Evolutionary conservation across 371 early-diverging fungal species (phyloP).

Genomic region (Mortierella sp.): DNA sequence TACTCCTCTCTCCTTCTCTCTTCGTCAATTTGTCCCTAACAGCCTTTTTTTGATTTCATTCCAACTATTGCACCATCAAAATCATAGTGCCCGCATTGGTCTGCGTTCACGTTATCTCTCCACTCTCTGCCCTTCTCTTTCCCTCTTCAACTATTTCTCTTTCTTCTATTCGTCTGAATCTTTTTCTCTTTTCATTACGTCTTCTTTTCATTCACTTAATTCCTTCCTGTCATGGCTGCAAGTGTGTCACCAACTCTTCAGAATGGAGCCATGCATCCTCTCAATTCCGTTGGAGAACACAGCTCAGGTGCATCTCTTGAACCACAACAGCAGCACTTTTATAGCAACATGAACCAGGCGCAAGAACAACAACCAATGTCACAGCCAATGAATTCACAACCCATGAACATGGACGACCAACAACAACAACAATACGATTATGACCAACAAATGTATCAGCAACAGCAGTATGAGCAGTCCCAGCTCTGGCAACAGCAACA

Average conservation of each 20-base stretch:
- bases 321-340: slow-evolving; percentile 27
- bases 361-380: slow-evolving; percentile 3
- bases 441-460: slow-evolving; percentile 34
- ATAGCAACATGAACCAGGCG: slow-evolving; percentile 17
- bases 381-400: neutral
- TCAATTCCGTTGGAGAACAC: slow-evolving; percentile 11
- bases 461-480: slow-evolving; percentile 31
- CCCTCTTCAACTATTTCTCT: neutral
- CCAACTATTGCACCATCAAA: neutral
- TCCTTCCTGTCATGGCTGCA: slow-evolving; percentile 32
- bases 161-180: neutral
- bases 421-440: slow-evolving; percentile 31
- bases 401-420: slow-evolving; percentile 10
- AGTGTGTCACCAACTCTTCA: slow-evolving; percentile 29
- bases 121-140: neutral
- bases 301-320: slow-evolving; percentile 10
- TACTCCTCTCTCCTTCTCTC: neutral
- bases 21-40: neutral
- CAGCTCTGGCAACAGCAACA: slow-evolving; percentile 38
- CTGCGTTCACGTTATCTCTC: neutral
- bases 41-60: neutral
- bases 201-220: neutral
- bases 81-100: neutral
- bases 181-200: neutral
- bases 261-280: slow-evolving; percentile 7